phyloP scores from a whole-genome alignment of 495 filamentous ascomycete genomes.

The Xylaria acuta region DNA sequence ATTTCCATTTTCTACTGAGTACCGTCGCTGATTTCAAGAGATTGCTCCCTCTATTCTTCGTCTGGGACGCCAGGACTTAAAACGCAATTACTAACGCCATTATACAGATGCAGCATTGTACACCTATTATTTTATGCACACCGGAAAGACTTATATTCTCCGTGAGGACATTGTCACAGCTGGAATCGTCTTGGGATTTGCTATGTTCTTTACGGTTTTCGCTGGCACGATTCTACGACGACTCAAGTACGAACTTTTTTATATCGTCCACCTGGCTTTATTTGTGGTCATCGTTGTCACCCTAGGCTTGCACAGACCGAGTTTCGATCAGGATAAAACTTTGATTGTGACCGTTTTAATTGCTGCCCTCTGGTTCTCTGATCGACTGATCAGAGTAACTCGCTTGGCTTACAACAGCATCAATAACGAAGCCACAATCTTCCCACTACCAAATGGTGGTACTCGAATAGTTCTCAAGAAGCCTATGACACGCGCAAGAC shows the following conservation, averaged over 20 bases:
- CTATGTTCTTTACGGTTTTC: conserved; percentile 46
- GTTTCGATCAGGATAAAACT: conserved; percentile 44
- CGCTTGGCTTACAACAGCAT: conserved; percentile 56
- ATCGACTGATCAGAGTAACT: conserved; percentile 56
- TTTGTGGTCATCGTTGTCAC: conserved; percentile 59
- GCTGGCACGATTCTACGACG: conserved; percentile 52
- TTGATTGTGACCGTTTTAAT: conserved; percentile 54
- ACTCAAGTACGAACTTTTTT: conserved; percentile 64
- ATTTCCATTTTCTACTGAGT: neutral
- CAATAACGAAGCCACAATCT: conserved; percentile 62
- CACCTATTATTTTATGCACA: conserved; percentile 45
- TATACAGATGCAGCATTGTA: conserved; percentile 48
- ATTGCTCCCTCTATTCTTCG: too few species aligned
- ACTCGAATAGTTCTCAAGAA: conserved; percentile 62
- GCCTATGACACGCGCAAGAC: conserved; percentile 47
- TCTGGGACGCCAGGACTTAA: too few species aligned
- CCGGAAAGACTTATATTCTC: conserved; percentile 39
- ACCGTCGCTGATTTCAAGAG: neutral
- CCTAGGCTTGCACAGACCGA: conserved; percentile 61
- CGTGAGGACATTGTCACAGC: conserved; percentile 48
- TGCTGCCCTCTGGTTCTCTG: conserved; percentile 56
- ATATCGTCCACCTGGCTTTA: conserved; percentile 58
- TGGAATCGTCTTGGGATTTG: conserved; percentile 57
- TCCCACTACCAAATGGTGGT: conserved; percentile 61
- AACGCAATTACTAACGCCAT: neutral